Evolutionary conservation across 345 rosid genomes (phyloP).

Genomic region (Hibiscus mutabilis): DNA sequence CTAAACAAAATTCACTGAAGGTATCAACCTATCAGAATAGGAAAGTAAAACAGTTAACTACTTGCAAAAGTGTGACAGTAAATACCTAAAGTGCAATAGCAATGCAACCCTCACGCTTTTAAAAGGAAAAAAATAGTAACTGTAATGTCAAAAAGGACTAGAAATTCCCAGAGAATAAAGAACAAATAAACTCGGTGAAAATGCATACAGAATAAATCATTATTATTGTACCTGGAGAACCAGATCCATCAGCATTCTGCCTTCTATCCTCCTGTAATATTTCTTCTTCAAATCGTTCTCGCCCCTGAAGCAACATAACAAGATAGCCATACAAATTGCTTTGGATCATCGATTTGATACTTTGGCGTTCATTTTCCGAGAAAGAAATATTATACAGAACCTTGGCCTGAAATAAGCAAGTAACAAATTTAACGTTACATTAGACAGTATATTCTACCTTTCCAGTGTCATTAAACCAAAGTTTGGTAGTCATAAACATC

Average conservation of each 20-base stretch:
- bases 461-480: neutral
- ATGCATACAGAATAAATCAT: neutral
- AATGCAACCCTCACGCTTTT: no score
- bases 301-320: conserved; percentile 63
- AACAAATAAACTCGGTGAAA: neutral
- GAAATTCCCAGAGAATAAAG: no score
- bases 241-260: conserved; percentile 27
- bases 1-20: no score
- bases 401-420: conserved; percentile 59
- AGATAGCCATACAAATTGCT: conserved; percentile 71
- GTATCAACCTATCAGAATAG: no score
- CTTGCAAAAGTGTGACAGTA: no score
- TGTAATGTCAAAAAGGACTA: no score
- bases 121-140: no score
- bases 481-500: neutral
- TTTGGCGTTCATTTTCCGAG: conserved; percentile 65
- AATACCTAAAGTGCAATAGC: no score
- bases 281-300: conserved; percentile 58
- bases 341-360: conserved; percentile 69
- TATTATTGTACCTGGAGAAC: conserved; percentile 38
- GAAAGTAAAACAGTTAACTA: no score
- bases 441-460: conserved; percentile 6
- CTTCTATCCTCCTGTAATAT: conserved; percentile 17
- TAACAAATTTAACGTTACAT: neutral
- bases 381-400: conserved; percentile 57